Evolutionary conservation across 2,329 filamentous ascomycete species (phyloP), one percentile per base, ranked within the genome.

Genomic region (Tolypocladium album): DNA sequence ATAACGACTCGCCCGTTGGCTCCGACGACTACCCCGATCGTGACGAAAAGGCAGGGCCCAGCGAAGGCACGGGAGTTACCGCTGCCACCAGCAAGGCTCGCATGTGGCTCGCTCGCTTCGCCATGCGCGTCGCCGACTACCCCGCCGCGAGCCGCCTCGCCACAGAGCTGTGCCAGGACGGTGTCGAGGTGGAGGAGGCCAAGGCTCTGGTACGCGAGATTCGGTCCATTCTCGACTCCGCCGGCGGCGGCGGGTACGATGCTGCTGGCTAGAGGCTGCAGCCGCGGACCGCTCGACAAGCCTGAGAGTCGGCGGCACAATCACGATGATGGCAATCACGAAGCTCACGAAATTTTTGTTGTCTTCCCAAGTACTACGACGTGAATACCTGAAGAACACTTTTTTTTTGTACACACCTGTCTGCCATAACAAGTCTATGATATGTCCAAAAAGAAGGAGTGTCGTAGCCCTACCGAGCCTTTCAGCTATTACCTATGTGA

Each of bases 151-250:
- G 89, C 74, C 85, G 90, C 63, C 77, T 97, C 50, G 92, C 92
- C 0, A 91, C 88, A 62, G 94, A 99, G 74, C 78, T 99, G 55
- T 97, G 92, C 71, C 91, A 97, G 74, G 94, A 99, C 73, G 94
- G 94, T 0, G 87, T 95, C 34, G 94, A 97, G 74, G 91, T 97
- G 2, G 94, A 99, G 71, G 94, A 99, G 74, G 94, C 94, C 36
- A 97, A 97, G 76, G 91, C 92, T 4, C 77, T 97, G 66, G 89
- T 96, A 63, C 83, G 91, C 62, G 93, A 97, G 72, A 87, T 96
- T 15, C 82, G 92, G 66, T 88, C 88, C 5, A 83, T 89, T 65
- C 82, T 92, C 73, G 88, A 90, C 57, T 74, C 72, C n/a, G 69
- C 70, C 12, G 74, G 67, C 36, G 74, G 67, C 36, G 60, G 58